phyloP scores from a whole-genome alignment of 2,329 filamentous ascomycete species.

The Alternaria arborescens region DNA sequence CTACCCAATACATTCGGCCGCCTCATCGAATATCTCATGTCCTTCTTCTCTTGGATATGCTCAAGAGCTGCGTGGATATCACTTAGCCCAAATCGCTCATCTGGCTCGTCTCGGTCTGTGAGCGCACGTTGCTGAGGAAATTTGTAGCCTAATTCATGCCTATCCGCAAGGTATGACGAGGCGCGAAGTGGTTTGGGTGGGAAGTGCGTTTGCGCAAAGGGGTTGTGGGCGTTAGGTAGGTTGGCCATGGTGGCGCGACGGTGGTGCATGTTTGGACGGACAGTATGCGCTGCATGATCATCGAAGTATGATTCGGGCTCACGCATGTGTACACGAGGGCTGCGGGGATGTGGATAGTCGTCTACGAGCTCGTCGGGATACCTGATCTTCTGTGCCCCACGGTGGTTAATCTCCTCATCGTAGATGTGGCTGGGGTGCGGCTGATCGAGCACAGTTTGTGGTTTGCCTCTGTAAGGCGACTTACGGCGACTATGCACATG shows the following conservation, averaged over 20 bases:
- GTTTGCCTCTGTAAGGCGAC: not conserved
- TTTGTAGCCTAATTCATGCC: constrained; percentile 5
- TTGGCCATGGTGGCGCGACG: constrained; percentile 25
- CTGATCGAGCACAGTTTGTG: not conserved
- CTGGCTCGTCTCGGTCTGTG: not conserved
- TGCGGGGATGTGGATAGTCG: constrained; percentile 13
- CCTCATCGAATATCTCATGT: not conserved
- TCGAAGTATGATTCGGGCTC: constrained; percentile 15
- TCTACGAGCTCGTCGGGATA: constrained; percentile 12
- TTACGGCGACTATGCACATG: constrained; percentile 9
- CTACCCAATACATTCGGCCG: not conserved
- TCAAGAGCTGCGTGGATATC: constrained; percentile 15
- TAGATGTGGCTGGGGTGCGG: constrained; percentile 21
- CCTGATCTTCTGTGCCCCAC: not conserved
- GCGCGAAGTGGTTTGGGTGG: constrained; percentile 20
- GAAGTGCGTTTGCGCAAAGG: constrained; percentile 13
- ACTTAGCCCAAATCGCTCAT: constrained; percentile 1
- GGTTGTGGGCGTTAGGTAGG: constrained; percentile 5
- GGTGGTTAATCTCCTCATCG: constrained; percentile 13
- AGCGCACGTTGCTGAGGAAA: not conserved
- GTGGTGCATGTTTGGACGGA: constrained; percentile 10
- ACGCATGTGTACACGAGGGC: constrained; percentile 2
- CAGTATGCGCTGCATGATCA: constrained; percentile 8
- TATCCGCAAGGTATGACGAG: constrained; percentile 13
- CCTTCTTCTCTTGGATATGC: constrained; percentile 12